Evolutionary conservation across 768 basidiomycete genomes (phyloP), one percentile per base, ranked within the genome.

Genomic region (Lentinula lateritia): DNA sequence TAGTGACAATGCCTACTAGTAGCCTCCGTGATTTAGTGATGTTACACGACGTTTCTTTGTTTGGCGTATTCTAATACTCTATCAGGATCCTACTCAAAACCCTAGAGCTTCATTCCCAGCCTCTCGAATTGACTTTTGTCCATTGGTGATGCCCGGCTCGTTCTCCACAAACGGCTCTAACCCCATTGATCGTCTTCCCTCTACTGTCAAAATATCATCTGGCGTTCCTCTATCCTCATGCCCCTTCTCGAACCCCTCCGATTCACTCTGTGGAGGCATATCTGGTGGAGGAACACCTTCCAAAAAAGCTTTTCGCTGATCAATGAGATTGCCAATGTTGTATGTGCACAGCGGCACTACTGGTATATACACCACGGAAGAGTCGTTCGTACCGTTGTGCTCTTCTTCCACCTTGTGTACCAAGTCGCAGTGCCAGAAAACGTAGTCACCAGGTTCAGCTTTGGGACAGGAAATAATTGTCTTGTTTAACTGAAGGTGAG

Each of bases 351-450:
- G 41, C 5, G 38, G 53, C 2, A 39, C 53, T 18, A 55, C 53
- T 12, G 39, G 53, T 15, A 55, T 54, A 15, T 39, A 54, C 18
- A 54, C 41, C 16, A 41, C 53, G 36, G 53, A 54, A 18, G 53
- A 54, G 38, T 41, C 38, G 38, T 41, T 41, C 6, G 3, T 5
- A 20, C 53, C 53, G 9, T 41, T 54, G 18, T 41, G 53, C 36
- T 54, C 15, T 36, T 54, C 53, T 41, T 54, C 53, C 7, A 54
- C 53, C 36, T 54, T 54, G 53, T 54, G 53, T 18, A 54, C 53
- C 38, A 54, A 36, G 18, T 54, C 36, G 18, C 36, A 54, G 52
- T 54, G 53, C 53, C 53, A 54, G 9, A 54, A 23, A 20, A 52
- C 32, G 13, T 52, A 52, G 32, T 52, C 52, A n/a, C 52, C 52